Evolutionary conservation across 441 rosid genomes (phyloP), one percentile per base, ranked within the genome.

Genomic region (Gossypium davidsonii): DNA sequence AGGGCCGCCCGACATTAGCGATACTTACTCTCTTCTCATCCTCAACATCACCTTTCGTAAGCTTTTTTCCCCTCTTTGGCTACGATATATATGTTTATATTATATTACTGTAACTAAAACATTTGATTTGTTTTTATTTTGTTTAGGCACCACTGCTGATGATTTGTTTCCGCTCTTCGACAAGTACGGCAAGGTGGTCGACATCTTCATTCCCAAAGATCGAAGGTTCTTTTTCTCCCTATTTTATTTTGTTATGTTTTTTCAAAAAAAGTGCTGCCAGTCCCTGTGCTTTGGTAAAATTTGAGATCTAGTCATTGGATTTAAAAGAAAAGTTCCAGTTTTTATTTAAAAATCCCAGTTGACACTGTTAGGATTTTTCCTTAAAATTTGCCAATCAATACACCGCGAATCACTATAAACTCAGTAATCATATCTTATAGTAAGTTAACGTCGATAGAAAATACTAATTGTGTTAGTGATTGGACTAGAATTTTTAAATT

Each of bases 1-100:
- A 20, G 99, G 98, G 52, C 99, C 99, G 25, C 98, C 99, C 14
- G 98, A 95, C 70, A 95, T 95, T 79, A 53, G 76, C 42, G 98
- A 95, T 74, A 95, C 97, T 42, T 95, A 90, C 82, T 95, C 99
- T 48, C 97, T 95, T 42, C 99, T 93, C 77, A 88, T 95, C 67
- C 98, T 93, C 79, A 95, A 95, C 83, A 95, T 95, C 78, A 90
- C 97, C 67, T 95, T 95, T 84, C 97, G 99, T 66, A 66, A 46
- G 70, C 21, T 66, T 66, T 37, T 48, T 1, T 60, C 52, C 28
- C 49, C 31, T 21, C 34, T 39, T n/a, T 21, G 1, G 15, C 11
- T 37, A 3, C 46, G 44, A 10, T 1, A 20, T 6, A 31, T 31
- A 4, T 74, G 20, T 60, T 23, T 66, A 1, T 46, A 46, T 31